These are phyloP conservation scores for Omphalotus guepiniiformis DNA, from an alignment of 768 basidiomycete genomes.

Conservation along the genomic window DNA sequence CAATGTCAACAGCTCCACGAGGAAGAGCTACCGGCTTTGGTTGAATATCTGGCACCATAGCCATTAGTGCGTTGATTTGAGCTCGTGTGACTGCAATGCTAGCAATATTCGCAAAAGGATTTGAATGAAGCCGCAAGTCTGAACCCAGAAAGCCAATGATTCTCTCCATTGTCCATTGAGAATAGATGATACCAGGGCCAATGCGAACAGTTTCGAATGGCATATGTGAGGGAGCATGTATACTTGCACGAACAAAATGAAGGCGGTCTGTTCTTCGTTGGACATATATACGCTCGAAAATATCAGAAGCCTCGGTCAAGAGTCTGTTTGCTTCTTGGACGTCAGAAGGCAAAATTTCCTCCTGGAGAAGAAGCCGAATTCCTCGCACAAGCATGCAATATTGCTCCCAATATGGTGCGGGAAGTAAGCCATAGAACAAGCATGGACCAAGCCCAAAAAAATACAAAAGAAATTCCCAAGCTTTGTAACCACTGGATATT, in stretches of 20 bases:
- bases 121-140: slow-evolving; percentile 12
- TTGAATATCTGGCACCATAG: slow-evolving; percentile 11
- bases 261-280: slow-evolving; percentile 10
- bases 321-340: background rate
- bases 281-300: slow-evolving; percentile 16
- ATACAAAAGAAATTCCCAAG: slow-evolving; percentile 13
- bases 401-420: slow-evolving; percentile 6
- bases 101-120: slow-evolving; percentile 16
- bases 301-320: slow-evolving; percentile 9
- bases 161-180: slow-evolving; percentile 18
- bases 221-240: slow-evolving; percentile 15
- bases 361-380: slow-evolving; percentile 21
- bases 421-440: slow-evolving; percentile 11
- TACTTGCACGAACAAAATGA: slow-evolving; percentile 15
- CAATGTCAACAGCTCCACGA: slow-evolving; percentile 9
- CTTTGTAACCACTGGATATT: slow-evolving; percentile 20
- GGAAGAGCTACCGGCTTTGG: slow-evolving; percentile 3
- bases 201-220: slow-evolving; percentile 7
- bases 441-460: slow-evolving; percentile 14
- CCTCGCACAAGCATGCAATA: slow-evolving; percentile 11
- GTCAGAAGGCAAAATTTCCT: background rate
- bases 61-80: slow-evolving; percentile 16
- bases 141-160: slow-evolving; percentile 13
- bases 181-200: slow-evolving; percentile 9
- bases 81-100: slow-evolving; percentile 9